These are phyloP conservation scores for Lepidium africanum DNA, from an alignment of 345 rosid genomes.

Conservation along the genomic window DNA sequence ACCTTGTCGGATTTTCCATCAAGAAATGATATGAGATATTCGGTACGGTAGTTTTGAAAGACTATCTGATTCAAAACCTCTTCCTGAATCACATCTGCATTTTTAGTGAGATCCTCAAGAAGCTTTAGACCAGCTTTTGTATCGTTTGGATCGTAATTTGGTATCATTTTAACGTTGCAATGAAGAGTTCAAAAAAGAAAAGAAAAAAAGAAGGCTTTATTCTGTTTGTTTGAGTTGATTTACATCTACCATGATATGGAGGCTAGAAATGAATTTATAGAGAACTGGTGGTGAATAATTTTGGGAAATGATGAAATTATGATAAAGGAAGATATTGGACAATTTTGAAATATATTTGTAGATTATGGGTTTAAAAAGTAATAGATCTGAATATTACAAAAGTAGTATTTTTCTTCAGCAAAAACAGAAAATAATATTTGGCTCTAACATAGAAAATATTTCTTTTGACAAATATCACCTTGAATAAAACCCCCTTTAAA, in stretches of 20 bases:
- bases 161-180: slow-evolving; percentile 35
- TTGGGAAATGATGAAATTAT: background rate
- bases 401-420: background rate
- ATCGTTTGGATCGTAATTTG: slow-evolving; percentile 58
- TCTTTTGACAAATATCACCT: background rate
- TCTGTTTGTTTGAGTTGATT: background rate
- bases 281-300: background rate
- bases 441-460: background rate
- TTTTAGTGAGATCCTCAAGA: slow-evolving; percentile 62
- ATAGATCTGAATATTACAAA: background rate
- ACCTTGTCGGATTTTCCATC: slow-evolving; percentile 35
- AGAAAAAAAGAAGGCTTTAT: too few species aligned
- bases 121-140: slow-evolving; percentile 56
- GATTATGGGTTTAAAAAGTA: background rate
- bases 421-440: background rate
- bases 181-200: background rate
- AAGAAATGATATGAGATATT: slow-evolving; percentile 43
- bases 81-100: slow-evolving; percentile 48
- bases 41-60: slow-evolving; percentile 41
- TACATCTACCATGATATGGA: background rate
- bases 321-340: background rate
- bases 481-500: too few species aligned
- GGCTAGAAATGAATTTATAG: background rate
- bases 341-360: background rate
- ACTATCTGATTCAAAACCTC: slow-evolving; percentile 50